Base-by-base conservation (phyloP, 1,284 basidiomycete genomes). In the Puccinia hordei region DNA sequence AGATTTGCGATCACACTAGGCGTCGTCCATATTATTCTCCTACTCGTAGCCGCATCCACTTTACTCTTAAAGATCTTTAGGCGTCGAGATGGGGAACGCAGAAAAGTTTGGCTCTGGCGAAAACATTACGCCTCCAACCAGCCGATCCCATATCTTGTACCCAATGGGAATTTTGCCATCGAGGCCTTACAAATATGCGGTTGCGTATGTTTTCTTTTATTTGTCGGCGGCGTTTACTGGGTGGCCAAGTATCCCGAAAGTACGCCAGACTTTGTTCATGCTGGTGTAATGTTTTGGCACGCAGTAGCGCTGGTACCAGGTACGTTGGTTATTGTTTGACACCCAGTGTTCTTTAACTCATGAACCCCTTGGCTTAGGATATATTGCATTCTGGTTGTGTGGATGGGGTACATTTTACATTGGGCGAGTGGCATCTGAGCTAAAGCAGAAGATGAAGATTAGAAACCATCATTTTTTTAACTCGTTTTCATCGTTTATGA, bases 41-140 rank as follows among this genome's bases (percentile, higher is more conserved):
- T 66, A n/a, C 9, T 41, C 4, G 5, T 41, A 8, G 63, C 63
- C 6, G 41, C 6, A 2, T 3, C 44, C 38, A 41, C 19, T 9
- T 46, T 66, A 12, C 4, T 41, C 24, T 41, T 66, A 15, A 66
- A 66, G 44, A 6, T 15, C 9, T 66, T 44, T 1, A 5, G 22
- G 22, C 3, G 17, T 3, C 19, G 27, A 44, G n/a, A 66, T 41
- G 63, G 63, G 8, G 19, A 66, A 17, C 63, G 63, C 5, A 17
- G 41, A 12, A 66, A 66, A 24, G n/a, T 66, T 15, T 66, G 63
- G 63, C 22, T 66, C 6, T 66, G 63, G 63, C 35, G 63, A 66
- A 66, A n/a, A 44, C 33, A 66, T 12, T 66, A 66, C 41, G 38
- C 8, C 5, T 33, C 30, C 2, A 8, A 66, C 41, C 27, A 41